These are phyloP conservation scores for Cladorrhinum sp. DNA, from an alignment of 2,329 filamentous ascomycete species.

Conservation along the genomic window DNA sequence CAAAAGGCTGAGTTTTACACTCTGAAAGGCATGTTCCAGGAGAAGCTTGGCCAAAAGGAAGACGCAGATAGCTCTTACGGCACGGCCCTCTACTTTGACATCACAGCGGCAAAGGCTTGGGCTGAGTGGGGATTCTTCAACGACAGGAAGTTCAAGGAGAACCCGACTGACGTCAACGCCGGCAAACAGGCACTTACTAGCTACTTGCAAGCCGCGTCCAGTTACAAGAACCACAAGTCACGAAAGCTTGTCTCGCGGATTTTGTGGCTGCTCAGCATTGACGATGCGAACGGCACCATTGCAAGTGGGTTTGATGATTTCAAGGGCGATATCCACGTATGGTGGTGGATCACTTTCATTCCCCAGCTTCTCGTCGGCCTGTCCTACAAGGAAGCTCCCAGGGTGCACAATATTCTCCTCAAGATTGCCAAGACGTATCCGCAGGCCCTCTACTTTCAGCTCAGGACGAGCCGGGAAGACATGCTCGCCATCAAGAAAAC, in stretches of 20 bases:
- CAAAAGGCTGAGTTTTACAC: slow-evolving; percentile 99
- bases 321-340: slow-evolving; percentile 94
- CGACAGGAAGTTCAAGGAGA: slow-evolving; percentile 91
- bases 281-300: slow-evolving; percentile 80
- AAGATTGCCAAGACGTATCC: slow-evolving; percentile 96
- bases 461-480: slow-evolving; percentile 90
- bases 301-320: slow-evolving; percentile 89
- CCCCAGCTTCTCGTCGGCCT: slow-evolving; percentile 91
- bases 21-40: slow-evolving; percentile 98
- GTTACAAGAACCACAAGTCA: slow-evolving; percentile 96
- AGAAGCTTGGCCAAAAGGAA: slow-evolving; percentile 84
- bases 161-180: slow-evolving; percentile 74
- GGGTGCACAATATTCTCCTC: slow-evolving; percentile 80
- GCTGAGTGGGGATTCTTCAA: slow-evolving; percentile 99
- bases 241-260: slow-evolving; percentile 90
- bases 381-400: slow-evolving; percentile 83
- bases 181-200: slow-evolving; percentile 92
- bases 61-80: slow-evolving; percentile 94
- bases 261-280: slow-evolving; percentile 90
- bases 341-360: slow-evolving; percentile 99
- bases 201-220: slow-evolving; percentile 90
- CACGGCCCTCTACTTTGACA: slow-evolving; percentile 92
- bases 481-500: slow-evolving; percentile 89
- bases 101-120: slow-evolving; percentile 95
- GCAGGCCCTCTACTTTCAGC: slow-evolving; percentile 92